Evolutionary conservation across 2,329 filamentous ascomycete species (phyloP), one percentile per base, ranked within the genome.

Genomic region (Domatiomyces globalis): DNA sequence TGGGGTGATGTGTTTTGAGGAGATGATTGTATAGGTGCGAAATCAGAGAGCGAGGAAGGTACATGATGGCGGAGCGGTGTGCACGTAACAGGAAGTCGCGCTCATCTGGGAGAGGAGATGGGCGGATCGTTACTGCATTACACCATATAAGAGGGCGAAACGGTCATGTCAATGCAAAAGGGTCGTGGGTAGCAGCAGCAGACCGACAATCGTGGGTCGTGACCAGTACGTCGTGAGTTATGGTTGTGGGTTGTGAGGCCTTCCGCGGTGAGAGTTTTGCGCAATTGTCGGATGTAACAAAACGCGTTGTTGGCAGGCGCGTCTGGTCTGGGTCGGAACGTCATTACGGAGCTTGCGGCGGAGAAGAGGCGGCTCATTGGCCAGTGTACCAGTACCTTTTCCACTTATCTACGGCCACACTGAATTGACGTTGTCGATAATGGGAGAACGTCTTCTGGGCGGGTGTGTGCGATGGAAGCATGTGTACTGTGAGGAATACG

Each of bases 11-110:
- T 45, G 85, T 85, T 67, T 79, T 80, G 67, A 94, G 81, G 51
- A 98, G 84, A 69, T 95, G 85, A 54, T 79, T 78, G 74, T 98
- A 98, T 62, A 96, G 81, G 62, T 90, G 89, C 48, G 88, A 86
- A 65, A 96, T 85, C 58, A 95, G 77, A 58, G 80, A 78, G 59
- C 92, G 86, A 63, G 90, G 92, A 57, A 98, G 84, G 82, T 95
- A 94, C 92, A 98, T 98, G 67, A 22, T 52, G 53, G 33, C 33
- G 15, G 33, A 39, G 33, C 33, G 12, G 10, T 15, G 33, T 39
- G 33, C 33, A 39, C 12, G 33, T 39, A 10, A 10, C 5, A 15
- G 33, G 10, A 12, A 15, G 33, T 39, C 33, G 33, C 12, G 33
- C 12, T 4, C 33, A 39, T 39, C 15, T 39, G 33, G 33, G 33